Base-by-base conservation (phyloP, 1,284 basidiomycete genomes). In the Tilletia caries region DNA sequence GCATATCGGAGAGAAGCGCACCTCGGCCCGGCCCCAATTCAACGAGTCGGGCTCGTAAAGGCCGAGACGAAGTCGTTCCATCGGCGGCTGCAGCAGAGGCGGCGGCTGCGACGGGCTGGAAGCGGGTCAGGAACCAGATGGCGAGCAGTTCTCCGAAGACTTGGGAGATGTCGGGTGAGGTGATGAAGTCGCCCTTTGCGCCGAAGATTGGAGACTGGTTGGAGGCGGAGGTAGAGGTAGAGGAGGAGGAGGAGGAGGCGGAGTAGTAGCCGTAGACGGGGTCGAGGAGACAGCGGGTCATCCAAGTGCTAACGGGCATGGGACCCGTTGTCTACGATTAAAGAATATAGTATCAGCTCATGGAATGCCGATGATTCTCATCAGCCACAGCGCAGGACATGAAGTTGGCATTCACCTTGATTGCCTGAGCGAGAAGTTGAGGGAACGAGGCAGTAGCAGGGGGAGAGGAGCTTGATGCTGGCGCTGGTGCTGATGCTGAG, bases 11-110 rank as follows among this genome's bases (percentile, higher is more conserved):
- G 87, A 95, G 91, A 3, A 99, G 86, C 0, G 95, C 98, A 0
- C 95, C 96, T 65, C 91, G 87, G 0, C 96, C 96, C 0, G 96
- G 96, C 0, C 96, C 96, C 3, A 99, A 87, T 83, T 99, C 96
- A 60, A 98, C 86, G 0, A 98, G 79, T 20, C 94, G 87, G 15
- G 92, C 87, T 0, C 0, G 88, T 86, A 3, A 79, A 81, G 0
- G 91, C 89, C 0, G 89, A 90, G 44, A 95, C 83, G 66, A 93
- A 86, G 92, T 93, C 98, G 67, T 81, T 73, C 25, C 20, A 54
- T 33, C 37, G 8, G 34, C 34, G 79, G 75, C 2, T 77, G 68
- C 10, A 79, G 67, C 43, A 29, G 34, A 23, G 52, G 23, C 27
- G 32, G 58, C 58, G 18, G 27, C 27, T 32, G 58, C 58, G 4